Evolutionary conservation across 371 early-diverging fungal genomes (phyloP).

Genomic region (Polyrhizophydium stewartii): DNA sequence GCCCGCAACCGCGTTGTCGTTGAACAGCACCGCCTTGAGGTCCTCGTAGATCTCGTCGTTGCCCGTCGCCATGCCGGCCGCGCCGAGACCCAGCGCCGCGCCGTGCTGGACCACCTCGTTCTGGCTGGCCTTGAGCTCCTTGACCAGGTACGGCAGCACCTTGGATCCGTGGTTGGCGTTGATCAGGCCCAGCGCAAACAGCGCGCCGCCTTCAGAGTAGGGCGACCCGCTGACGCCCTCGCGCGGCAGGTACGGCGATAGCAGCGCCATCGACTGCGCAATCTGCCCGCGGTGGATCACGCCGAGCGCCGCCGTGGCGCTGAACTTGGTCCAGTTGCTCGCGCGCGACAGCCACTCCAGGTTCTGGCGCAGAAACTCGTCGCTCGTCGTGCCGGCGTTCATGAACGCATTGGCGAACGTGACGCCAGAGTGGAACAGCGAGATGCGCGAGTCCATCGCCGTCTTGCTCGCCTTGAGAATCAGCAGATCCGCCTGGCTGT

Average conservation of each 20-base stretch:
- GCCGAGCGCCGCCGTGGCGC: slow-evolving; percentile 97
- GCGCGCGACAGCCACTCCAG: slow-evolving; percentile 97
- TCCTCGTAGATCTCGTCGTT: slow-evolving; percentile 82
- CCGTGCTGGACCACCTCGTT: slow-evolving; percentile 96
- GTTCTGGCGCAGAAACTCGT: slow-evolving; percentile 96
- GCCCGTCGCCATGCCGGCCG: slow-evolving; percentile 93
- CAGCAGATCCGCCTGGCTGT: slow-evolving; percentile 91
- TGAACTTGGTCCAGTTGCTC: slow-evolving; percentile 99
- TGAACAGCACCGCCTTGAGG: slow-evolving; percentile 80
- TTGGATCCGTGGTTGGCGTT: slow-evolving; percentile 84
- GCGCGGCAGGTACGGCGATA: slow-evolving; percentile 93
- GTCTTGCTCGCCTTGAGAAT: slow-evolving; percentile 92
- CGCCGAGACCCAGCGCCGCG: slow-evolving; percentile 95
- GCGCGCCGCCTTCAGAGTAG: slow-evolving; percentile 96
- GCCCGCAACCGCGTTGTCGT: slow-evolving; percentile 94
- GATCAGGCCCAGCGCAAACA: slow-evolving; percentile 97
- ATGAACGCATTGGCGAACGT: slow-evolving; percentile 98
- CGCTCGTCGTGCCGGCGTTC: slow-evolving; percentile 98
- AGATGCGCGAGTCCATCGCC: slow-evolving; percentile 84
- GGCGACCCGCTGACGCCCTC: slow-evolving; percentile 78
- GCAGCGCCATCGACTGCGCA: slow-evolving; percentile 72
- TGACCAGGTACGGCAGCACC: slow-evolving; percentile 77
- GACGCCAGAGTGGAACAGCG: slow-evolving; percentile 90
- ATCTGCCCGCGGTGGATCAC: slow-evolving; percentile 98
- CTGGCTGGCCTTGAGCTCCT: slow-evolving; percentile 73